Conservation (phyloP, 306 rosid species). For the Sicyos baderoa region DNA sequence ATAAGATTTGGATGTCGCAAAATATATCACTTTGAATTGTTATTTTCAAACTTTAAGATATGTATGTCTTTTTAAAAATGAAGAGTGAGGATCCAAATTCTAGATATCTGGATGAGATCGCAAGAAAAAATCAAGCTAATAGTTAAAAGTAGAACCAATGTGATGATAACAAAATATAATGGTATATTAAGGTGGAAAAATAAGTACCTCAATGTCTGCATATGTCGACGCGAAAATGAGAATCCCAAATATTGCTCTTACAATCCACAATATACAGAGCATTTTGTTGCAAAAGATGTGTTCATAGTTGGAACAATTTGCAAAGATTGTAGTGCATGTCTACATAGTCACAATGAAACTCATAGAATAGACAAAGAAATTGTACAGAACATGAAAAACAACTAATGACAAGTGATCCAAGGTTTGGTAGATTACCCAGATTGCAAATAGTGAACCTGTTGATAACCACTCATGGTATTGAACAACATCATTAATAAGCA, state of each 20-base stretch:
- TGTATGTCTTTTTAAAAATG: not conserved
- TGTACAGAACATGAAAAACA: conserved; percentile 11
- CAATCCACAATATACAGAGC: conserved; percentile 78
- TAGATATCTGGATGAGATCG: not conserved
- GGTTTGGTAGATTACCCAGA: conserved; percentile 58
- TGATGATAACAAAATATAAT: not conserved
- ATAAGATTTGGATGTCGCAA: too few relatives aligned
- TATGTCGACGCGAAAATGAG: conserved; percentile 39
- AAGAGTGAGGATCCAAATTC: not conserved
- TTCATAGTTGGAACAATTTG: conserved; percentile 37
- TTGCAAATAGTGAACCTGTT: conserved; percentile 58
- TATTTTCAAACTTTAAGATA: not conserved
- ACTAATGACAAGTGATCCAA: not conserved
- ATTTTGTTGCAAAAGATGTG: conserved; percentile 33
- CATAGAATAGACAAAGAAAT: conserved; percentile 12
- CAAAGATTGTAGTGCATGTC: conserved; percentile 47
- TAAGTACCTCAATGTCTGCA: conserved; percentile 46
- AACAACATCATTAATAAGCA: conserved; percentile 29
- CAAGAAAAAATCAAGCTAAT: not conserved
- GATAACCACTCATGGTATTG: conserved; percentile 55
- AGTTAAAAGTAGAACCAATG: not conserved
- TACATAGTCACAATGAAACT: conserved; percentile 33
- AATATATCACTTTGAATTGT: not conserved
- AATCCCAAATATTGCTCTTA: conserved; percentile 42
- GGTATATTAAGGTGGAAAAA: not conserved